Conservation (phyloP, 1,284 basidiomycete species). For the Cutaneotrichosporon cyanovorans region DNA sequence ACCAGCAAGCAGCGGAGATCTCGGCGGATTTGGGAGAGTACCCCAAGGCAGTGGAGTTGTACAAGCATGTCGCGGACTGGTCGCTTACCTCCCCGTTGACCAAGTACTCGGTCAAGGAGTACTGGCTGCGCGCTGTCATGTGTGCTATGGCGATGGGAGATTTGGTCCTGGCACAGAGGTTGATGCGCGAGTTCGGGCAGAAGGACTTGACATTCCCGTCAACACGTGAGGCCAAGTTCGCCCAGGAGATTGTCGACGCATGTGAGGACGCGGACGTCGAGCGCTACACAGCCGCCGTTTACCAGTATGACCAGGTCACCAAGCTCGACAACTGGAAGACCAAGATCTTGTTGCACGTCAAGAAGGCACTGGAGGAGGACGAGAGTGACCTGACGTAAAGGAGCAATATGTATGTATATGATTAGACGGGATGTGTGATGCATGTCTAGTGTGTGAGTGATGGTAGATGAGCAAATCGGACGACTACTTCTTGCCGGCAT, state of each 20-base stretch:
- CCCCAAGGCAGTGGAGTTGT: constrained; percentile 74
- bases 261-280: constrained; percentile 72
- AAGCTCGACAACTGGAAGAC: constrained; percentile 96
- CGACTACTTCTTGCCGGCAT: too few species aligned
- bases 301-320: constrained; percentile 77
- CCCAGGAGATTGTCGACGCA: constrained; percentile 66
- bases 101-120: constrained; percentile 98
- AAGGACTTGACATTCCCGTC: constrained; percentile 71
- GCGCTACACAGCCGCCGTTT: constrained; percentile 60
- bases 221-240: constrained; percentile 83
- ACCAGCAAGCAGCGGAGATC: constrained; percentile 91
- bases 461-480: too few species aligned
- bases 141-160: constrained; percentile 88
- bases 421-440: not conserved
- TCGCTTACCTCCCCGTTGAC: constrained; percentile 77
- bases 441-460: not conserved
- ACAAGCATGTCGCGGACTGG: constrained; percentile 83
- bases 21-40: constrained; percentile 85
- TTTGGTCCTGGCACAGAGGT: constrained; percentile 70
- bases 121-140: constrained; percentile 80
- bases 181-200: constrained; percentile 63
- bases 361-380: constrained; percentile 64
- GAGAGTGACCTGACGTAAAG: constrained; percentile 46
- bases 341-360: constrained; percentile 74
- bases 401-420: not conserved